Base-by-base conservation (phyloP, 257 asterid species). In the Dorcoceras hygrometricum region DNA sequence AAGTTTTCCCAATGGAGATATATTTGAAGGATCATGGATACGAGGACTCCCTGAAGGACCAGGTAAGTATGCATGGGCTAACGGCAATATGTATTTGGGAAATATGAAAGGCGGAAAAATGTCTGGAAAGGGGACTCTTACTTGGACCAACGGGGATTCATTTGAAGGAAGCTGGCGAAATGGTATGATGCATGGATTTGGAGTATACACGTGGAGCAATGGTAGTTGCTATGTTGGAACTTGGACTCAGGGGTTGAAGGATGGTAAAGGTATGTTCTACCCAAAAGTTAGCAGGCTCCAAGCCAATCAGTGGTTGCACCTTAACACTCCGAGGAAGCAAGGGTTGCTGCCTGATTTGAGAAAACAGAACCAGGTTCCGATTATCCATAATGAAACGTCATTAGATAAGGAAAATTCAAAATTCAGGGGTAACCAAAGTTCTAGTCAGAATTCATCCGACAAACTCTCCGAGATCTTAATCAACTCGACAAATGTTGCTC, bases 81-180 rank as follows among this genome's bases (percentile, higher is more conserved):
- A 84, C 8, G 95, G 97, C 46, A 90, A 94, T 67, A 84, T 90
- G 58, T 94, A 94, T 78, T 24, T 87, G 76, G 99, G 99, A 51
- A 80, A 90, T 64, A 82, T 90, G 87, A 94, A 85, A 72, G 91
- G 81, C 26, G 96, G 97, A 31, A 88, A 78, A 71, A 86, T 90
- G 92, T 88, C 95, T 0, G 97, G 97, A 23, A 90, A 88, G 67
- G 99, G 99, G 69, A 88, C 97, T 55, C 95, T 94, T 70, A 90
- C 95, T 36, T 94, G 99, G 99, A 79, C 63, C 16, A 90, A 73
- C 27, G 97, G 89, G 26, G 96, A 90, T 65, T 84, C 95, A 0
- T 94, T 67, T 67, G 96, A 94, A 77, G 97, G 99, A 43, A 88
- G 59, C 71, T 94, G 97, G 96, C 77, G 80, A 59, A 78, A 87